phyloP scores from a whole-genome alignment of 495 filamentous ascomycete species.

The Hypoxylon perforatum region DNA sequence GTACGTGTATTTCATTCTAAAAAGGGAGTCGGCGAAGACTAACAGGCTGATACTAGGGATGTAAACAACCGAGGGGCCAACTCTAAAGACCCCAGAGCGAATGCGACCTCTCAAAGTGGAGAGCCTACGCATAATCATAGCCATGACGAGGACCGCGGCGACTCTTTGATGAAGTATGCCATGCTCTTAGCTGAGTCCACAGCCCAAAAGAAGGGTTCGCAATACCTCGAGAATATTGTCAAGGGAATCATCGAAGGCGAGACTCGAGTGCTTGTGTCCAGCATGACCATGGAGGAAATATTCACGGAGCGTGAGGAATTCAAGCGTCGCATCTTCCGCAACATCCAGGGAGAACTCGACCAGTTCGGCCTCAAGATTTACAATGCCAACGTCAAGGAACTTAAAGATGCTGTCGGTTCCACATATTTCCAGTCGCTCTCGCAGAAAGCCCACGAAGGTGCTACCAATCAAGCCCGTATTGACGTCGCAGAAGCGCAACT shows the following conservation, averaged over 20 bases:
- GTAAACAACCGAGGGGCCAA: constrained; percentile 65
- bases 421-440: constrained; percentile 83
- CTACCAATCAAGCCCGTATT: constrained; percentile 79
- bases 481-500: constrained; percentile 85
- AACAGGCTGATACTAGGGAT: constrained; percentile 47
- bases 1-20: constrained; percentile 16
- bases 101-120: not conserved
- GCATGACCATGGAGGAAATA: constrained; percentile 89
- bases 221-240: constrained; percentile 83
- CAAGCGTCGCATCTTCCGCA: constrained; percentile 79
- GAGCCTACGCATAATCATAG: constrained; percentile 21
- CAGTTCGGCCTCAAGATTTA: constrained; percentile 80
- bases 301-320: constrained; percentile 84
- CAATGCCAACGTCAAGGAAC: constrained; percentile 84
- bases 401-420: constrained; percentile 79
- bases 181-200: constrained; percentile 74
- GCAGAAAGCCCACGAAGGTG: constrained; percentile 85
- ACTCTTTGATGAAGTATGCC: constrained; percentile 79
- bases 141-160: constrained; percentile 56
- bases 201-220: constrained; percentile 56
- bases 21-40: not conserved
- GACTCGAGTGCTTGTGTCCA: constrained; percentile 78
- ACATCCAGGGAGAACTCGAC: constrained; percentile 78
- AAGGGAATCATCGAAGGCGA: constrained; percentile 92
- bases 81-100: constrained; percentile 24